Percentiles rank a stretch among this genome's conserved stretches.
Conservation (phyloP, 495 filamentous ascomycete genomes). For the Lasiosphaeria ovina region DNA sequence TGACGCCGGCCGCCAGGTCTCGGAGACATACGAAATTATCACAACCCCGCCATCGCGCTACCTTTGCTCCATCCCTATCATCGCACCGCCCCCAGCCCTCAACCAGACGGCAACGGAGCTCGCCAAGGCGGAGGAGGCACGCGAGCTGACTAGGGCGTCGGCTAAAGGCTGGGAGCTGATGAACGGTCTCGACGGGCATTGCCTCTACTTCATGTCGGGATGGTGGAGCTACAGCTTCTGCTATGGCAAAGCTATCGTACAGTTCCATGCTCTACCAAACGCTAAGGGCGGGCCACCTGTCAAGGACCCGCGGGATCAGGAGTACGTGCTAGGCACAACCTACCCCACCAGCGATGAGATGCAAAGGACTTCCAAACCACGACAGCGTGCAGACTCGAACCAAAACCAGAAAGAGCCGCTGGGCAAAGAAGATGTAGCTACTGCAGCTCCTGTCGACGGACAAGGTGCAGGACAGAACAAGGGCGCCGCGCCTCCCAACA, state of each 20-base stretch:
- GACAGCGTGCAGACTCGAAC: slow-evolving; percentile 10
- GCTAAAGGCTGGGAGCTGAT: slow-evolving; percentile 89
- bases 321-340: slow-evolving; percentile 71
- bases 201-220: slow-evolving; percentile 85
- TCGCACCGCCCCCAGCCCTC: slow-evolving; percentile 50
- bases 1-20: slow-evolving; percentile 21
- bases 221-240: slow-evolving; percentile 99
- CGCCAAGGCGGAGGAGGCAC: slow-evolving; percentile 71
- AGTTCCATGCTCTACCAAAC: slow-evolving; percentile 82
- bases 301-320: slow-evolving; percentile 72
- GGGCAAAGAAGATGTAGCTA: background rate
- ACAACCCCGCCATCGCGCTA: slow-evolving; percentile 66
- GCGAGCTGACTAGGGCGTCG: slow-evolving; percentile 80
- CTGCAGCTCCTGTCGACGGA: slow-evolving; percentile 4
- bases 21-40: slow-evolving; percentile 70
- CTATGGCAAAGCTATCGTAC: slow-evolving; percentile 81
- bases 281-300: slow-evolving; percentile 62
- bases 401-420: background rate
- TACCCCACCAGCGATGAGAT: slow-evolving; percentile 31
- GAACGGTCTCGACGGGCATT: slow-evolving; percentile 77
- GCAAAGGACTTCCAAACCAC: no score
- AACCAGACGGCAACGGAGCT: slow-evolving; percentile 62
- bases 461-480: slow-evolving; percentile 19
- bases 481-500: slow-evolving; percentile 47
- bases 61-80: slow-evolving; percentile 80